phyloP scores from a whole-genome alignment of 108 stramenopile species.

The Nitzschia putrida region DNA sequence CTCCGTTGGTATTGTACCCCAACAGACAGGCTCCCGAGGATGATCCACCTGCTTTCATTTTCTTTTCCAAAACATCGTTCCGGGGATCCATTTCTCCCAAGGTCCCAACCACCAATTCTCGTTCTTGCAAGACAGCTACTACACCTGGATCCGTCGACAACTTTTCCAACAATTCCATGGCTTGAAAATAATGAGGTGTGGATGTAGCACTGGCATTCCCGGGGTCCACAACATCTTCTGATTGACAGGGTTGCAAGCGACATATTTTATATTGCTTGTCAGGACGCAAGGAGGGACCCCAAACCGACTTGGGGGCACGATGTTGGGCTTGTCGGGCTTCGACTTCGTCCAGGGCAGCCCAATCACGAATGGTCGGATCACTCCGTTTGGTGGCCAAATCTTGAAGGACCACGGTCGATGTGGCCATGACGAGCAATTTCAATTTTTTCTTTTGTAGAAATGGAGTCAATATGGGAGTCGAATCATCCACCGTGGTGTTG shows the following conservation, averaged over 20 bases:
- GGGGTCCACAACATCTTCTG: slow-evolving; percentile 22
- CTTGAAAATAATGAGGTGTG: slow-evolving; percentile 63
- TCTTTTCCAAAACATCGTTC: slow-evolving; percentile 65
- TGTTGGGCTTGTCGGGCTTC: too few relatives aligned
- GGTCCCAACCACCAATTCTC: slow-evolving; percentile 68
- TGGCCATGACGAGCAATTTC: slow-evolving; percentile 70
- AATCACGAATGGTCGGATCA: slow-evolving; percentile 80
- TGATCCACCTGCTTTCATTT: slow-evolving; percentile 9
- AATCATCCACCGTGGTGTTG: not conserved
- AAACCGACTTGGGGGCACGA: not conserved
- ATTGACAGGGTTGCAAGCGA: slow-evolving; percentile 59
- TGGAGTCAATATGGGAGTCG: not conserved
- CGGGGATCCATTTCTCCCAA: slow-evolving; percentile 86
- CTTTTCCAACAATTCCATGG: slow-evolving; percentile 56
- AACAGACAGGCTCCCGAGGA: slow-evolving; percentile 55
- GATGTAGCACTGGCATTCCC: slow-evolving; percentile 34
- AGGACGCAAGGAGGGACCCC: slow-evolving; percentile 20
- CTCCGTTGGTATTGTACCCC: slow-evolving; percentile 83
- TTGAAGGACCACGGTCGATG: slow-evolving; percentile 20
- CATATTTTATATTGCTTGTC: slow-evolving; percentile 65
- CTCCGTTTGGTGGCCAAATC: slow-evolving; percentile 51
- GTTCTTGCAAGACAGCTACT: slow-evolving; percentile 55
- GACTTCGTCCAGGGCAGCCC: slow-evolving; percentile 35
- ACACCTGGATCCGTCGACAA: slow-evolving; percentile 74
- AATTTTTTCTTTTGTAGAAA: slow-evolving; percentile 30